Evolutionary conservation across 2,329 filamentous ascomycete genomes (phyloP).

Genomic region (Tolypocladium inflatum): DNA sequence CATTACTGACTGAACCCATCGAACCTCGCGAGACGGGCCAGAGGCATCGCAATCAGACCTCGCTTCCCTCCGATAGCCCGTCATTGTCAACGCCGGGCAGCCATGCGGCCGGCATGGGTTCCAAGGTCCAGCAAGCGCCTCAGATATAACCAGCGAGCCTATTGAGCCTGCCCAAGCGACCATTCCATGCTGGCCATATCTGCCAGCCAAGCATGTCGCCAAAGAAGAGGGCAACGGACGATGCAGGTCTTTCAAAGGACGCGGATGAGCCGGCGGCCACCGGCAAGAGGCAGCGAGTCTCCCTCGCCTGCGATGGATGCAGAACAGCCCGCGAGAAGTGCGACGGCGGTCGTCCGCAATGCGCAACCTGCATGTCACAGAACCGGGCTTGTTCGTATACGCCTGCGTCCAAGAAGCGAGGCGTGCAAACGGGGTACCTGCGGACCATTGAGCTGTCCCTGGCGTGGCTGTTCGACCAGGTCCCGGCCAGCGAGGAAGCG

Average conservation of each 20-base stretch:
- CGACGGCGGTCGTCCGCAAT: constrained; percentile 57
- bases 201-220: constrained; percentile 24
- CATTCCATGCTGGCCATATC: background rate
- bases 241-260: background rate
- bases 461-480: constrained; percentile 55
- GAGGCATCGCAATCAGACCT: background rate
- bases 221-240: constrained; percentile 21
- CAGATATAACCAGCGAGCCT: background rate
- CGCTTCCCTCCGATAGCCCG: background rate
- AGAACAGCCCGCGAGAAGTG: constrained; percentile 61
- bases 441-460: constrained; percentile 61
- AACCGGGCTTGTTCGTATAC: constrained; percentile 62
- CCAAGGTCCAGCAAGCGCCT: background rate
- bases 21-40: background rate
- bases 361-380: constrained; percentile 55
- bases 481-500: constrained; percentile 48
- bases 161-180: background rate
- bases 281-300: constrained; percentile 54
- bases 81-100: background rate
- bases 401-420: constrained; percentile 64
- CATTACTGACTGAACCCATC: background rate
- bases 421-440: constrained; percentile 73
- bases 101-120: background rate
- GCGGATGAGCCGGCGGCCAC: constrained; percentile 6
- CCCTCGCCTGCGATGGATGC: constrained; percentile 61